phyloP scores from a whole-genome alignment of 2,329 filamentous ascomycete genomes.

The Aspergillus floridensis region DNA sequence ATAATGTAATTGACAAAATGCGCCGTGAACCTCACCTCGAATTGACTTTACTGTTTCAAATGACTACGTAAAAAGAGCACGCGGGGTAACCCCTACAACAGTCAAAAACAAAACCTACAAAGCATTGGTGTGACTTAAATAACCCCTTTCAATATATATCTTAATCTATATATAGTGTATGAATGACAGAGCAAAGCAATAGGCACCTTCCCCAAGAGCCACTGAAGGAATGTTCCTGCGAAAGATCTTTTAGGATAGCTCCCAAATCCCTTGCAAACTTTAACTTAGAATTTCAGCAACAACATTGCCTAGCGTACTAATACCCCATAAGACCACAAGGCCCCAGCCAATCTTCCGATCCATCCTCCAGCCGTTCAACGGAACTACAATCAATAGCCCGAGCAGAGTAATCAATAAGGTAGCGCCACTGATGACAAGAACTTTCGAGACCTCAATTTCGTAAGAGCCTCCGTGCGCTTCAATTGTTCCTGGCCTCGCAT shows the following conservation, averaged over 20 bases:
- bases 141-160: not conserved
- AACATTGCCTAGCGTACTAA: slow-evolving; percentile 79
- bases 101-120: not conserved
- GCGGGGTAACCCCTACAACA: not conserved
- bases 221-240: too few relatives aligned
- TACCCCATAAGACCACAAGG: slow-evolving; percentile 73
- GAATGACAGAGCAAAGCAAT: not conserved
- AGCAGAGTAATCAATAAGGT: slow-evolving; percentile 78
- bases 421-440: slow-evolving; percentile 79
- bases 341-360: slow-evolving; percentile 77
- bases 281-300: slow-evolving; percentile 63
- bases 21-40: not conserved
- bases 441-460: slow-evolving; percentile 77
- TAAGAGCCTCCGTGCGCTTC: slow-evolving; percentile 57
- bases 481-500: slow-evolving; percentile 32
- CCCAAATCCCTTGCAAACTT: slow-evolving; percentile 15
- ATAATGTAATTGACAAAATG: not conserved
- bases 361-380: slow-evolving; percentile 82
- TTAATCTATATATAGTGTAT: not conserved
- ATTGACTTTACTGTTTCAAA: not conserved
- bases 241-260: too few relatives aligned
- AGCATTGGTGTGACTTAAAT: not conserved
- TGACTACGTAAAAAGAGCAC: not conserved
- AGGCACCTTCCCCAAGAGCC: too few relatives aligned
- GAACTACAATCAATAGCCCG: slow-evolving; percentile 75